Evolutionary conservation across 108 stramenopile genomes (phyloP).

Genomic region (Skeletonema tropicum): DNA sequence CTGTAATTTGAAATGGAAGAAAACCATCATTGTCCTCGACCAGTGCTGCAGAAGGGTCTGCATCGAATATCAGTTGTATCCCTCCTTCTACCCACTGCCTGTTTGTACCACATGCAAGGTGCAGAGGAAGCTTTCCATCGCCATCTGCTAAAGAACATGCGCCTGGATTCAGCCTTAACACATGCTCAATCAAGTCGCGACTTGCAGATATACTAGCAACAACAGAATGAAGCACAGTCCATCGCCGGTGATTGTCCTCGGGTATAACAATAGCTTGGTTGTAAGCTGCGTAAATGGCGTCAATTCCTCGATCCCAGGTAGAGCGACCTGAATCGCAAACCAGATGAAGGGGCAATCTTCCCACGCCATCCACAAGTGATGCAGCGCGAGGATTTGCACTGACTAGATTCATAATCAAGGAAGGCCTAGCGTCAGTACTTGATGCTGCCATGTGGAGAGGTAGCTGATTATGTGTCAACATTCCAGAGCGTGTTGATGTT

Average conservation of each 20-base stretch:
- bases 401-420: slow-evolving; percentile 62
- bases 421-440: slow-evolving; percentile 54
- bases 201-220: slow-evolving; percentile 60
- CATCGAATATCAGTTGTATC: slow-evolving; percentile 58
- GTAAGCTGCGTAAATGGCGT: slow-evolving; percentile 34
- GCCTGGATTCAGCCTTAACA: slow-evolving; percentile 60
- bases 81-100: slow-evolving; percentile 67
- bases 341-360: slow-evolving; percentile 66
- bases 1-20: slow-evolving; percentile 68
- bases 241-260: slow-evolving; percentile 39
- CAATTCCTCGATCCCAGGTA: slow-evolving; percentile 46
- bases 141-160: slow-evolving; percentile 64
- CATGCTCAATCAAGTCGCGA: slow-evolving; percentile 52
- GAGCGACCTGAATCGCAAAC: slow-evolving; percentile 49
- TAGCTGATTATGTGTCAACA: slow-evolving; percentile 44
- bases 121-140: slow-evolving; percentile 69
- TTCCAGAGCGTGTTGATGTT: slow-evolving; percentile 53
- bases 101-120: slow-evolving; percentile 70
- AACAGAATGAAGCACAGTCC: slow-evolving; percentile 51
- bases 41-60: slow-evolving; percentile 59
- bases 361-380: slow-evolving; percentile 34
- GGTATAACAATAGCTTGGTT: slow-evolving; percentile 30
- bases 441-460: slow-evolving; percentile 81
- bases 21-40: slow-evolving; percentile 51
- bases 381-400: slow-evolving; percentile 65